Conservation (phyloP, 176 grass and related monocot genomes). For the Musa itinerans region DNA sequence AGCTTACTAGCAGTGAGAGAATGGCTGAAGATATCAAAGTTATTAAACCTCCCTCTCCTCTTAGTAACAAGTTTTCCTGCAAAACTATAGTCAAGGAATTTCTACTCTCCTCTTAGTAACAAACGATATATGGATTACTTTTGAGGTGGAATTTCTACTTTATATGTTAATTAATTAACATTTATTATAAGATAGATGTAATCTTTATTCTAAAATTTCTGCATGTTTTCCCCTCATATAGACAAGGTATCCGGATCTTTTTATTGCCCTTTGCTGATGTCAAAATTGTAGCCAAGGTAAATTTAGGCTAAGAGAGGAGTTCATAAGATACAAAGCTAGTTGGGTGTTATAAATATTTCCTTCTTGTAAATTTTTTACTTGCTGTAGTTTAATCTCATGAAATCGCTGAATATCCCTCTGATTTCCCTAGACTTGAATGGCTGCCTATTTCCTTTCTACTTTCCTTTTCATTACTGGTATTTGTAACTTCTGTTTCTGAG, state of each 20-base stretch:
- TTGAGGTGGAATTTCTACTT: background rate
- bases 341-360: too few species aligned
- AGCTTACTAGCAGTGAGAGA: conserved; percentile 85
- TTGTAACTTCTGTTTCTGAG: background rate
- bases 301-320: too few species aligned
- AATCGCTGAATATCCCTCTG: background rate
- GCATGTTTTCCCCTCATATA: too few species aligned
- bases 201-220: too few species aligned
- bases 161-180: background rate
- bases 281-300: background rate
- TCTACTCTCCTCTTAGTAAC: background rate
- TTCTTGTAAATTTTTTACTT: background rate
- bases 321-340: too few species aligned
- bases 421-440: background rate
- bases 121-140: background rate
- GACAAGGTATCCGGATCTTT: too few species aligned
- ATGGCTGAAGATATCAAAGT: conserved; percentile 98
- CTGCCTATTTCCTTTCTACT: background rate
- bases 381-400: background rate
- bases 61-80: background rate
- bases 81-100: background rate
- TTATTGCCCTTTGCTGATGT: background rate
- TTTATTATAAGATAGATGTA: background rate
- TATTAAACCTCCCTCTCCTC: conserved; percentile 5
- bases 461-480: background rate